These are phyloP conservation scores for Closterium sp. DNA, from an alignment of 139 green algal genomes.

Conservation along the genomic window DNA sequence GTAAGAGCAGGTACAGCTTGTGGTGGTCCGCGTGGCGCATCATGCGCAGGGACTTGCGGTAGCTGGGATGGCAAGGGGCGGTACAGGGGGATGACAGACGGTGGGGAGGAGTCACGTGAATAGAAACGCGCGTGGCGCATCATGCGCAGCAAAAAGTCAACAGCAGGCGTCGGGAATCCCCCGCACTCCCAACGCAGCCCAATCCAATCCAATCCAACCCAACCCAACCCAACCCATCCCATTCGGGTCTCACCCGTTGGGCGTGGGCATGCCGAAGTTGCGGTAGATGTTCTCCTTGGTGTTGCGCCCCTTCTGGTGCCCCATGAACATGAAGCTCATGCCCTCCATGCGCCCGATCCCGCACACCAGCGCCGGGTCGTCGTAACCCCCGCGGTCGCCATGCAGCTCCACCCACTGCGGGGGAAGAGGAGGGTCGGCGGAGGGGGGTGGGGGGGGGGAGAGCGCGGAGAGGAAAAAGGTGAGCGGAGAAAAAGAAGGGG, in stretches of 20 bases:
- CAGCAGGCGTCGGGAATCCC: too few relatives aligned
- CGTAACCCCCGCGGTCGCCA: conserved; percentile 80
- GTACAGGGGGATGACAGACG: background rate
- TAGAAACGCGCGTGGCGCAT: conserved; percentile 94
- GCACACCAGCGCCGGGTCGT: conserved; percentile 91
- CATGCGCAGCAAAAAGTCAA: conserved; percentile 85
- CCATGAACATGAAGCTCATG: conserved; percentile 94
- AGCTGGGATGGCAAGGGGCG: conserved; percentile 54
- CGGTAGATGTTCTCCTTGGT: conserved; percentile 79
- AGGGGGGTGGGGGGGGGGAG: too few relatives aligned
- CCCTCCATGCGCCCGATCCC: conserved; percentile 89
- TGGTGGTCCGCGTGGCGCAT: conserved; percentile 96
- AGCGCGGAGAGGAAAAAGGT: background rate
- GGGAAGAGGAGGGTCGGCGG: too few relatives aligned
- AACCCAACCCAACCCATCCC: too few relatives aligned
- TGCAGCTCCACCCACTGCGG: conserved; percentile 89
- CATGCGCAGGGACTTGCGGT: conserved; percentile 96
- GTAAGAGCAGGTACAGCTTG: too few relatives aligned
- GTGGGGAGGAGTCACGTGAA: conserved; percentile 64
- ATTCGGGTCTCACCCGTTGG: conserved; percentile 49
- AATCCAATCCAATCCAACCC: too few relatives aligned
- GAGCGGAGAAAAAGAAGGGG: background rate
- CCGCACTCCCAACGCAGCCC: too few relatives aligned
- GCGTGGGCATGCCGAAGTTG: conserved; percentile 52
- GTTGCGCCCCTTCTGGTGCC: conserved; percentile 96